Conservation (phyloP, 129 eudicot species). For the Tagetes patula region DNA sequence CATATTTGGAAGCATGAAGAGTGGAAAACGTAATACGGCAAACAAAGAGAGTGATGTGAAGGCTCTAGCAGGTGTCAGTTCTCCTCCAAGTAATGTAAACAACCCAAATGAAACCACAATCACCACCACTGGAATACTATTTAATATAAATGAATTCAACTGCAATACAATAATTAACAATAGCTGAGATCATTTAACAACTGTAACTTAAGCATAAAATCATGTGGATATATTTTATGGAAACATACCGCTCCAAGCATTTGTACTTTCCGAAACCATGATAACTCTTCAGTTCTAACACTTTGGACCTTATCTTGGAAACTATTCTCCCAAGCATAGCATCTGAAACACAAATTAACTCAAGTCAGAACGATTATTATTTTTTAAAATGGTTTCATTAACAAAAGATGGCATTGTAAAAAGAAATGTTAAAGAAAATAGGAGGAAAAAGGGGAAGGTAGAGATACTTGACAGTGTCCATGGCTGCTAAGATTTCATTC, state of each 20-base stretch:
- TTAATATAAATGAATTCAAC: conserved; percentile 76
- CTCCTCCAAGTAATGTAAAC: conserved; percentile 88
- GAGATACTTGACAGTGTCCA: conserved; percentile 88
- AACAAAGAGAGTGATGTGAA: conserved; percentile 90
- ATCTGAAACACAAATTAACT: conserved; percentile 42
- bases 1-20: conserved; percentile 87
- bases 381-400: not conserved
- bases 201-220: not conserved
- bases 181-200: not conserved
- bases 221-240: not conserved
- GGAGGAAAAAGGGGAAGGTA: not conserved
- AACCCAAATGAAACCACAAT: conserved; percentile 81
- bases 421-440: not conserved
- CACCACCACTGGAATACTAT: conserved; percentile 89
- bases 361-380: conserved; percentile 6
- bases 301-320: conserved; percentile 78
- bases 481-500: conserved; percentile 94
- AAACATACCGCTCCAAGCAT: conserved; percentile 89
- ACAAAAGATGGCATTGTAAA: conserved; percentile 9
- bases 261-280: conserved; percentile 82
- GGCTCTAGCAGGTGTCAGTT: conserved; percentile 91
- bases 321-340: conserved; percentile 96
- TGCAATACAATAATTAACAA: conserved; percentile 42
- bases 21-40: conserved; percentile 80
- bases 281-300: conserved; percentile 64